Conservation (phyloP, 2,329 filamentous ascomycete genomes). For the Endoconidiophora polonica region DNA sequence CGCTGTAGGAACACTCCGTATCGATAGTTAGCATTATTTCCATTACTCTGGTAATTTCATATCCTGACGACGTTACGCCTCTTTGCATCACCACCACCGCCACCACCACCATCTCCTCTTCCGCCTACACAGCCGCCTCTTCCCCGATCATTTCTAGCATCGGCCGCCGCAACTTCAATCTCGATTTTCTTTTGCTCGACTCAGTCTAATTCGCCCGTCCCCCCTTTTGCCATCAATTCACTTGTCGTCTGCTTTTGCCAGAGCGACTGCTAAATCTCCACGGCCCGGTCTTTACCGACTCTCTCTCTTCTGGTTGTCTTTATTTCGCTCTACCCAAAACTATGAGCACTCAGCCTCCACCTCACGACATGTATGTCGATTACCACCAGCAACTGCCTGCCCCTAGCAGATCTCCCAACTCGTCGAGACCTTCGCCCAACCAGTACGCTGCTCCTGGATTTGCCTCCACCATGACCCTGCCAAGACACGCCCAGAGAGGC, state of each 20-base stretch:
- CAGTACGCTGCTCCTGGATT: constrained; percentile 29
- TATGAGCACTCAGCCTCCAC: constrained; percentile 34
- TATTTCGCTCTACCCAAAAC: constrained; percentile 14
- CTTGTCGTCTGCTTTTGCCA: constrained; percentile 10
- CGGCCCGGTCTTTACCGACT: background rate
- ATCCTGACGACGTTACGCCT: too few species aligned
- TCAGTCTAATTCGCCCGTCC: background rate
- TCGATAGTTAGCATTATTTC: too few species aligned
- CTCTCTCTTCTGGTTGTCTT: background rate
- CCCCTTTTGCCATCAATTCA: background rate
- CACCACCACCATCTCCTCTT: too few species aligned
- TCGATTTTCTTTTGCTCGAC: background rate
- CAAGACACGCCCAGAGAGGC: constrained; percentile 48
- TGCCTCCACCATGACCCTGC: constrained; percentile 25
- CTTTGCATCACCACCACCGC: too few species aligned
- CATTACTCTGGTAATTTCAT: too few species aligned
- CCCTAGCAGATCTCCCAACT: constrained; percentile 50
- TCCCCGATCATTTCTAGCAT: too few species aligned
- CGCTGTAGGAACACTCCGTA: too few species aligned
- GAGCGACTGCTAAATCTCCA: constrained; percentile 1
- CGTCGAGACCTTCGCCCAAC: constrained; percentile 45
- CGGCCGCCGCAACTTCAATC: too few species aligned
- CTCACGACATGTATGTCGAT: constrained; percentile 56
- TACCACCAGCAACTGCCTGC: constrained; percentile 29
- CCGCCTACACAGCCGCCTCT: too few species aligned